Evolutionary conservation across 164 flowering plant genomes (phyloP).

Genomic region (Vitis cinerea): DNA sequence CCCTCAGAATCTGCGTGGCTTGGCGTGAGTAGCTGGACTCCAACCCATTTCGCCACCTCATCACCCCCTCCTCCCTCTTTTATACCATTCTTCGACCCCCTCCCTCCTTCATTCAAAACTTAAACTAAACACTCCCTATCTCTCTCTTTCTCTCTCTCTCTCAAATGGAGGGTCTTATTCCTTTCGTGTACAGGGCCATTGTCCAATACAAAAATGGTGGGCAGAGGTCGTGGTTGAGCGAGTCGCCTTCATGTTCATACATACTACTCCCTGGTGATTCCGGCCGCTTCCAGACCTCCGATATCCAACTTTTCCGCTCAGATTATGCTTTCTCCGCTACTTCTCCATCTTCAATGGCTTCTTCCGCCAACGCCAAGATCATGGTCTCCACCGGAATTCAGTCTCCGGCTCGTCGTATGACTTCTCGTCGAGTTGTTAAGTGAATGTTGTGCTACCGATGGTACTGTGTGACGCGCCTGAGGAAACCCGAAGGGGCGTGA

Average conservation of each 20-base stretch:
- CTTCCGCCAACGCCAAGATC: conserved; percentile 26
- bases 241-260: conserved; percentile 71
- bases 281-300: conserved; percentile 60
- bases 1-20: conserved; percentile 14
- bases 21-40: conserved; percentile 32
- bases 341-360: conserved; percentile 13
- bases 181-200: conserved; percentile 69
- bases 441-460: conserved; percentile 1
- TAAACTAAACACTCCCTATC: neutral
- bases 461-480: conserved; percentile 6
- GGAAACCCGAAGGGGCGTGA: conserved; percentile 17
- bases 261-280: conserved; percentile 78
- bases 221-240: conserved; percentile 42
- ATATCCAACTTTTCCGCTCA: conserved; percentile 33
- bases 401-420: conserved; percentile 33
- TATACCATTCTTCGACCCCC: conserved; percentile 12
- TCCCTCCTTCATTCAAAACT: neutral
- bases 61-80: conserved; percentile 13
- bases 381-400: conserved; percentile 29
- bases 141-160: neutral
- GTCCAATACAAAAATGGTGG: conserved; percentile 57
- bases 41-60: conserved; percentile 42
- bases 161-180: conserved; percentile 85
- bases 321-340: conserved; percentile 29
- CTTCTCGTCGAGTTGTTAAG: conserved; percentile 28